Conservation (phyloP, 352 stramenopile genomes). For the Phytophthora aleatoria region DNA sequence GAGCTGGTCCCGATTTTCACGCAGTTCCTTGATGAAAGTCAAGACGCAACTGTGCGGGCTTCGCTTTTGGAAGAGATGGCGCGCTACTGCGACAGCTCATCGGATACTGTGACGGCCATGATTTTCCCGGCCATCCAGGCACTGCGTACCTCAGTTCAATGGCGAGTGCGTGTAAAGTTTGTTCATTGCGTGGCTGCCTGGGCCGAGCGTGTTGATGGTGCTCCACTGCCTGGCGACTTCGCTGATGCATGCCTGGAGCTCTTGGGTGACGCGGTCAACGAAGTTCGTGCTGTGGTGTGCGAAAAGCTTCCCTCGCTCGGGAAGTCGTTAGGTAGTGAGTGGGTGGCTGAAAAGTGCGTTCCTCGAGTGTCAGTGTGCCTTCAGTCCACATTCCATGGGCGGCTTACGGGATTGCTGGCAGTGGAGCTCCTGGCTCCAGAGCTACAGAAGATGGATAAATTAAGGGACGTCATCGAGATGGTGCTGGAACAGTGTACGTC, state of each 20-base stretch:
- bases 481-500: constrained; percentile 81
- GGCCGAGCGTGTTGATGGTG: constrained; percentile 68
- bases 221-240: constrained; percentile 65
- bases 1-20: constrained; percentile 85
- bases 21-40: constrained; percentile 80
- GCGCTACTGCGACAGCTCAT: constrained; percentile 70
- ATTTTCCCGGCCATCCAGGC: constrained; percentile 74
- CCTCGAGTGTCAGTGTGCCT: constrained; percentile 66
- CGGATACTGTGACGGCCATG: constrained; percentile 68
- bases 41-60: constrained; percentile 80
- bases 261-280: constrained; percentile 67
- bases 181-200: constrained; percentile 85
- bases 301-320: constrained; percentile 67
- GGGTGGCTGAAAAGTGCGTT: constrained; percentile 73
- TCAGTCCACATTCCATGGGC: constrained; percentile 75
- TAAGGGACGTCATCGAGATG: constrained; percentile 63
- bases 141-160: constrained; percentile 69
- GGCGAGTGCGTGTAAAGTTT: constrained; percentile 87
- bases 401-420: constrained; percentile 69
- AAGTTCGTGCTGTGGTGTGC: constrained; percentile 73
- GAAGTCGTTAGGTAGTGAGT: constrained; percentile 76
- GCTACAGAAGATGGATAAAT: constrained; percentile 71
- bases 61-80: constrained; percentile 86
- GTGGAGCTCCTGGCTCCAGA: constrained; percentile 68
- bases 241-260: constrained; percentile 73